Base-by-base conservation (phyloP, 768 basidiomycete species). In the Termitomyces sp. region DNA sequence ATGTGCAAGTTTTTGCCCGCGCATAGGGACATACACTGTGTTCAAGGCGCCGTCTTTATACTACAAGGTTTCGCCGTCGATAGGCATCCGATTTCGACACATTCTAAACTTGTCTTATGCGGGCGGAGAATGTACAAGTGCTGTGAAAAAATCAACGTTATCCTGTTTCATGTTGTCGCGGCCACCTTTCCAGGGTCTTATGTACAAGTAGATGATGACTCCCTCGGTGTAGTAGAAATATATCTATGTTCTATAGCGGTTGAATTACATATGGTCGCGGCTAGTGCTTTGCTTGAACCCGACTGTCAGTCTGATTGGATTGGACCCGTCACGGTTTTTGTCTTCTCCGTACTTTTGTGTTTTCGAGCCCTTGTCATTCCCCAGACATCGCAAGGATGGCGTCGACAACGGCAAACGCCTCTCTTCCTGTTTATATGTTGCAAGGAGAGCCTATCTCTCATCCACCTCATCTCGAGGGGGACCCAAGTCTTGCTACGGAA, bases 401-500 rank as follows among this genome's bases (percentile, higher is more conserved):
- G 67, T 85, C 88, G 66, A 85, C 88, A 65, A 84, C 86, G 72
- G 84, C 86, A 67, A 82, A 79, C 27, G 52, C 52, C 37, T 58
- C 57, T 72, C 74, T 86, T 70, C 87, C 89, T 64, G 82, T 81
- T 64, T 91, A 84, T 74, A 75, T 91, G 79, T 76, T 86, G 68
- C 84, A 85, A 72, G 85, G 86, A 71, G 87, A 87, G 60, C 79
- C 85, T 57, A 83, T 88, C 62, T 76, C 83, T 67, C 91, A 91
- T 69, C 91, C 89, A 65, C 76, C 86, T 65, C 88, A 92, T 74
- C 83, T 91, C 56, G 91, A 91, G 71, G 87, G 89, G 64, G 90
- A 94, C 79, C 75, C 88, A 56, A 79, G 82, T 62, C 81, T 93
- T 66, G 91, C 93, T 61, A 94, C 92, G 59, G 92, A 93, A 81